Evolutionary conservation across 2,329 filamentous ascomycete genomes (phyloP).

Genomic region (Aureobasidium uvarum): DNA sequence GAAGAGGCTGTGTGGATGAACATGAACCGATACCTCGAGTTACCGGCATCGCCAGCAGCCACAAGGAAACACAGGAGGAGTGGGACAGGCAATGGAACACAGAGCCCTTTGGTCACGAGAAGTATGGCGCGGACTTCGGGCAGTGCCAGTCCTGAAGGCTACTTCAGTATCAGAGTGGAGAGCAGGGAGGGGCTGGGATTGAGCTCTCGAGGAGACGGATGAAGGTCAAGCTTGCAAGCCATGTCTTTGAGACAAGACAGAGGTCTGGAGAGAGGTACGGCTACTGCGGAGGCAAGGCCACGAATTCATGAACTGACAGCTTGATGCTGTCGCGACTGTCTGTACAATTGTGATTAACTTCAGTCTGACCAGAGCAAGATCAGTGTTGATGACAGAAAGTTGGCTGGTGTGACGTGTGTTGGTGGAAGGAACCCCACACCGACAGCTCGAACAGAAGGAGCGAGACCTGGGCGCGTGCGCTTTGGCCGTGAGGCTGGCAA

Average conservation of each 20-base stretch:
- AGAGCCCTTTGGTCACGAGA: constrained; percentile 26
- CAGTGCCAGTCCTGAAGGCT: constrained; percentile 33
- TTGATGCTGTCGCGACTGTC: not conserved
- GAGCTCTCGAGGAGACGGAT: constrained; percentile 5
- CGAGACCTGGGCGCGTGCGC: constrained; percentile 2
- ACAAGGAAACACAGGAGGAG: constrained; percentile 26
- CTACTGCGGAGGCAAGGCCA: not conserved
- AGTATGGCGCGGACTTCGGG: constrained; percentile 28
- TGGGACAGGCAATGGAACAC: constrained; percentile 31
- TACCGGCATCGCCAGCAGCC: constrained; percentile 35
- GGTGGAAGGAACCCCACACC: constrained; percentile 10
- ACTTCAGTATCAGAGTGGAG: constrained; percentile 31
- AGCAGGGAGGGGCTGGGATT: constrained; percentile 7
- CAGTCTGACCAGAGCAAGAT: not conserved
- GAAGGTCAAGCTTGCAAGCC: not conserved
- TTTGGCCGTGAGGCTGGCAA: constrained; percentile 17
- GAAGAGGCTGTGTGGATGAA: constrained; percentile 48
- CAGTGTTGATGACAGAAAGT: not conserved
- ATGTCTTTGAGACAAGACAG: not conserved
- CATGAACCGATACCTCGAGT: constrained; percentile 45
- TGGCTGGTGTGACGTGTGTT: not conserved
- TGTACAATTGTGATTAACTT: not conserved
- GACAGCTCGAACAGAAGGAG: constrained; percentile 2
- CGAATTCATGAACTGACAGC: not conserved
- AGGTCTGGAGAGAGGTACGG: not conserved